Evolutionary conservation across 352 stramenopile genomes (phyloP).

Genomic region (Phytophthora fragariae): DNA sequence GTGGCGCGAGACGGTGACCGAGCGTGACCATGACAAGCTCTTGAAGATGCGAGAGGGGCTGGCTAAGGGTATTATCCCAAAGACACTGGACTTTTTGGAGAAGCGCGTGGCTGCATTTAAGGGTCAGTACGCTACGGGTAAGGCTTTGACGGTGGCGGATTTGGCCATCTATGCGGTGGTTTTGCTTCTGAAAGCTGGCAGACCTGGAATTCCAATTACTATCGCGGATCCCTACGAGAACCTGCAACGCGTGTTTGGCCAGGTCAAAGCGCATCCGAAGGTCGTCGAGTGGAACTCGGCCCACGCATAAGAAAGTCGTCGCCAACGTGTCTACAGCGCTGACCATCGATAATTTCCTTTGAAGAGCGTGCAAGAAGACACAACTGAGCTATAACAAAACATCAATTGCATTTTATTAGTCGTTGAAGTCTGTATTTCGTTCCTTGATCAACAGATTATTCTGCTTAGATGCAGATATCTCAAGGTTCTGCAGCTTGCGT

Average conservation of each 20-base stretch:
- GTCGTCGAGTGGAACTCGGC: conserved; percentile 43
- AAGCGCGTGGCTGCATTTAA: conserved; percentile 42
- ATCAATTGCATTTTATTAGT: not conserved
- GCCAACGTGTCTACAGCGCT: not conserved
- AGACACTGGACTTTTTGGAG: conserved; percentile 46
- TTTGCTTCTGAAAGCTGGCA: conserved; percentile 33
- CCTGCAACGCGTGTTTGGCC: conserved; percentile 35
- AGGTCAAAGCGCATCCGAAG: conserved; percentile 43
- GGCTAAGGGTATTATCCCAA: conserved; percentile 34
- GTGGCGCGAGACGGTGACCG: conserved; percentile 10
- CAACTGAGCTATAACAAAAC: not conserved
- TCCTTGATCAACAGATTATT: not conserved
- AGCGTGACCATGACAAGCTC: conserved; percentile 40
- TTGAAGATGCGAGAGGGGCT: conserved; percentile 47
- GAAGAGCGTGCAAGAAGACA: not conserved
- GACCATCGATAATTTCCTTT: not conserved
- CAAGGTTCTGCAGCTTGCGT: too few species aligned
- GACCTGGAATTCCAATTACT: conserved; percentile 29
- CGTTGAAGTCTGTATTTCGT: not conserved
- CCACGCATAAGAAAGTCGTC: not conserved
- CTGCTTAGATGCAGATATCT: too few species aligned
- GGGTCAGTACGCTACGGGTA: conserved; percentile 27
- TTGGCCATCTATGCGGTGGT: conserved; percentile 50
- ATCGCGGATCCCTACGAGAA: conserved; percentile 42
- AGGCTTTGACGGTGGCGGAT: conserved; percentile 50